Conservation (phyloP, 768 basidiomycete species). For the Russula griseocarnosa region DNA sequence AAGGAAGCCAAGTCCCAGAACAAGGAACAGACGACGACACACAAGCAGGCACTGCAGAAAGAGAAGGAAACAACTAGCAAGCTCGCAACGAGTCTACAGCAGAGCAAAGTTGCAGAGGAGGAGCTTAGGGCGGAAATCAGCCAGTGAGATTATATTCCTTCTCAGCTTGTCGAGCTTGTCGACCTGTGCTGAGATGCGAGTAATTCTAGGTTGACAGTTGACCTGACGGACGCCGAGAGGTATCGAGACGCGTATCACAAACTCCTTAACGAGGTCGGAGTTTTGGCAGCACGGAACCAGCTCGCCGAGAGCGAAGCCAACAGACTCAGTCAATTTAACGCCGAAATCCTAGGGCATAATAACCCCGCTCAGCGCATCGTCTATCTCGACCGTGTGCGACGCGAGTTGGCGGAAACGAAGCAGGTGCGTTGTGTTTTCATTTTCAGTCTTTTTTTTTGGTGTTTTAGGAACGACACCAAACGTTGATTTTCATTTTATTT, state of each 20-base stretch:
- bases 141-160: conserved; percentile 44
- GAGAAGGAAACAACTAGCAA: conserved; percentile 43
- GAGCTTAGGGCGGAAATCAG: conserved; percentile 64
- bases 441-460: background rate
- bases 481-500: background rate
- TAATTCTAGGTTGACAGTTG: conserved; percentile 41
- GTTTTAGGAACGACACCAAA: background rate
- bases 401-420: conserved; percentile 75
- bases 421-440: conserved; percentile 51
- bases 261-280: conserved; percentile 58
- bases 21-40: conserved; percentile 34
- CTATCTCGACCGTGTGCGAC: conserved; percentile 80
- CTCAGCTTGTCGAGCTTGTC: background rate
- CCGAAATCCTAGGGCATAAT: conserved; percentile 77
- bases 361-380: conserved; percentile 83
- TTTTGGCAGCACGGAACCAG: conserved; percentile 63
- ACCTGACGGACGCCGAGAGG: conserved; percentile 55
- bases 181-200: background rate
- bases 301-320: conserved; percentile 78
- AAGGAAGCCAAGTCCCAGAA: conserved; percentile 33
- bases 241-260: conserved; percentile 71
- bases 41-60: conserved; percentile 31
- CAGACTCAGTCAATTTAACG: conserved; percentile 75
- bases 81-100: conserved; percentile 48
- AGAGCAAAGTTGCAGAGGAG: conserved; percentile 61